Evolutionary conservation across 2,329 filamentous ascomycete genomes (phyloP).

Genomic region (Didymella exigua): DNA sequence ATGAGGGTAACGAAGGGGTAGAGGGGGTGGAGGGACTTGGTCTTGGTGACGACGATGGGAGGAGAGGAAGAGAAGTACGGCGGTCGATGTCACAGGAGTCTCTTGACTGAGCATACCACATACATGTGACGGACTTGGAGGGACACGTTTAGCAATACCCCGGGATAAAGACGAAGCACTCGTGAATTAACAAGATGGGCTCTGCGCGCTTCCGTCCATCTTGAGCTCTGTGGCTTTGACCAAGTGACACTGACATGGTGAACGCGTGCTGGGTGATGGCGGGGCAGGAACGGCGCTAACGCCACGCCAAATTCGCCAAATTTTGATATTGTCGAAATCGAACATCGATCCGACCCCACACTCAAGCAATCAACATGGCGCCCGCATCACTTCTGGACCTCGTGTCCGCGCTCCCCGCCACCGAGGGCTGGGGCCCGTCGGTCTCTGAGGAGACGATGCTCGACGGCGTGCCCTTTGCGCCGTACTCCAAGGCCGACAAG

Average conservation of each 20-base stretch:
- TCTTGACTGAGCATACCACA: not conserved
- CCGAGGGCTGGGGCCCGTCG: conserved; percentile 76
- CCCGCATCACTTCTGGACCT: conserved; percentile 55
- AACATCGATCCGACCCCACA: conserved; percentile 17
- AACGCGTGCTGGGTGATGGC: not conserved
- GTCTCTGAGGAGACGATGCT: conserved; percentile 85
- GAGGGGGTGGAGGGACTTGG: conserved; percentile 1
- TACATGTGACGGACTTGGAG: not conserved
- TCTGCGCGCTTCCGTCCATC: not conserved
- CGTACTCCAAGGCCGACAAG: conserved; percentile 98
- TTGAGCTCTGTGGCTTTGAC: not conserved
- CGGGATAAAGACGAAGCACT: not conserved
- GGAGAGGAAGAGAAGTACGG: conserved; percentile 4
- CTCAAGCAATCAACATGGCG: conserved; percentile 48
- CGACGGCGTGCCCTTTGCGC: conserved; percentile 94
- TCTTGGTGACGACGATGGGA: not conserved
- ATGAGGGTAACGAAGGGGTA: not conserved
- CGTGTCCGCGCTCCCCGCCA: conserved; percentile 53
- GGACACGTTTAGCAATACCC: not conserved
- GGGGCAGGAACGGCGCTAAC: conserved; percentile 13
- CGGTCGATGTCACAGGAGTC: conserved; percentile 11
- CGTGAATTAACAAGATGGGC: not conserved
- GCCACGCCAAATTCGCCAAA: conserved; percentile 19
- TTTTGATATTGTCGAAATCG: conserved; percentile 19
- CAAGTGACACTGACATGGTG: not conserved